Conservation (phyloP, 2,329 filamentous ascomycete genomes). For the Fusarium sp. region DNA sequence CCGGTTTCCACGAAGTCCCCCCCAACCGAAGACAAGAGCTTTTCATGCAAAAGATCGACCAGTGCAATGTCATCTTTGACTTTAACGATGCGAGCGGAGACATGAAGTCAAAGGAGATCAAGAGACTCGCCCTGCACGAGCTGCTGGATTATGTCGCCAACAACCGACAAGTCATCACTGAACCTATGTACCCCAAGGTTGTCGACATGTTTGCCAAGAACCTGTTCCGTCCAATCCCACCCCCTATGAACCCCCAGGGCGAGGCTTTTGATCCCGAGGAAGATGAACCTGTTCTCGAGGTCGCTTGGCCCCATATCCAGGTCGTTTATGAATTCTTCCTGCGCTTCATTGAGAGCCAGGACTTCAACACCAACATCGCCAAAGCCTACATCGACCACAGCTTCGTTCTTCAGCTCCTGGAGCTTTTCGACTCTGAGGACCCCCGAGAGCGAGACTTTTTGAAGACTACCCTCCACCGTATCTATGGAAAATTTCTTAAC, state of each 20-base stretch:
- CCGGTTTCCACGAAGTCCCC: slow-evolving; percentile 96
- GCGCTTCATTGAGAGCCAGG: slow-evolving; percentile 97
- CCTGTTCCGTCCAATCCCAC: slow-evolving; percentile 94
- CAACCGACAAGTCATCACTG: slow-evolving; percentile 97
- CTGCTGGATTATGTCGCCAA: slow-evolving; percentile 98
- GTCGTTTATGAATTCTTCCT: slow-evolving; percentile 99
- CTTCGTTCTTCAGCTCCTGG: slow-evolving; percentile 95
- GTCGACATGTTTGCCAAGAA: slow-evolving; percentile 99
- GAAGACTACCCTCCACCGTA: slow-evolving; percentile 96
- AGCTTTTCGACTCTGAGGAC: slow-evolving; percentile 98
- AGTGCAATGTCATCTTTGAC: slow-evolving; percentile 99
- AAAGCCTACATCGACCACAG: slow-evolving; percentile 99
- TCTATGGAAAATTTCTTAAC: slow-evolving; percentile 99
- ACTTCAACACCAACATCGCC: slow-evolving; percentile 99
- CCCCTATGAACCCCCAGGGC: slow-evolving; percentile 96
- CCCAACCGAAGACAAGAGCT: slow-evolving; percentile 94
- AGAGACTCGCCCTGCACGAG: slow-evolving; percentile 93
- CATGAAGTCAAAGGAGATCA: slow-evolving; percentile 99
- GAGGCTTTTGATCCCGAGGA: slow-evolving; percentile 99
- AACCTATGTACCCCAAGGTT: slow-evolving; percentile 98
- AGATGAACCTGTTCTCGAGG: slow-evolving; percentile 96
- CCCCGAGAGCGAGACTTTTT: slow-evolving; percentile 96
- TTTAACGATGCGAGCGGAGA: slow-evolving; percentile 98
- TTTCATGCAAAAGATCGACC: slow-evolving; percentile 99
- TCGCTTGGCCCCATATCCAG: slow-evolving; percentile 99